phyloP scores from a whole-genome alignment of 164 flowering plant genomes.

The Magnolia kwangsiensis region DNA sequence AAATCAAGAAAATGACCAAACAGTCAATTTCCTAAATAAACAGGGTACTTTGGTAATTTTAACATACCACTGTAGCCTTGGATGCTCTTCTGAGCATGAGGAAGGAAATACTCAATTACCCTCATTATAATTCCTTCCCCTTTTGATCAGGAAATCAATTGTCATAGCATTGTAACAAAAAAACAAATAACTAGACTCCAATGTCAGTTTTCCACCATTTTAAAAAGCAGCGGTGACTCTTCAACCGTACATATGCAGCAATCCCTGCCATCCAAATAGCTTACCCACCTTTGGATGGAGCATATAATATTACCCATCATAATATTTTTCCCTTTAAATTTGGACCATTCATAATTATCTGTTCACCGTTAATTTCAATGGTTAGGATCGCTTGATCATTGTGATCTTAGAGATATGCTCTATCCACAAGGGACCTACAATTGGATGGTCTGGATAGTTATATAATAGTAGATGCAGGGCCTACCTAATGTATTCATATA shows the following conservation, averaged over 20 bases:
- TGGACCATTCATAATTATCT: no score
- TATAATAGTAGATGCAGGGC: no score
- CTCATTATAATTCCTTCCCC: slow-evolving; percentile 9
- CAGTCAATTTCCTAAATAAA: not conserved
- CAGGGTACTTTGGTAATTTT: not conserved
- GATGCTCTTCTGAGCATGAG: slow-evolving; percentile 16
- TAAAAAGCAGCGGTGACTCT: not conserved
- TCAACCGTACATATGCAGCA: not conserved
- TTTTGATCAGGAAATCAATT: slow-evolving; percentile 9
- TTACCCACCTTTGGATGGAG: not conserved
- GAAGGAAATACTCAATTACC: slow-evolving; percentile 12
- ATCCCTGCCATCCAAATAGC: not conserved
- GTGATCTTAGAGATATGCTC: no score
- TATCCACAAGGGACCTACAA: no score
- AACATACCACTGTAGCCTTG: slow-evolving; percentile 8
- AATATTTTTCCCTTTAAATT: no score
- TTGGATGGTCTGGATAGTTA: no score
- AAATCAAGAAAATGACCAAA: no score
- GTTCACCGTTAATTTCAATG: no score
- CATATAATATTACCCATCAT: no score
- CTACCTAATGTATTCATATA: no score
- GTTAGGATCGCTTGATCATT: no score
- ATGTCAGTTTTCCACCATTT: not conserved
- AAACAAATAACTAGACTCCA: not conserved
- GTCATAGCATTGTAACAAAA: not conserved